Conservation (phyloP, 2,329 filamentous ascomycete species). For the Trichophyton schoenleinii region DNA sequence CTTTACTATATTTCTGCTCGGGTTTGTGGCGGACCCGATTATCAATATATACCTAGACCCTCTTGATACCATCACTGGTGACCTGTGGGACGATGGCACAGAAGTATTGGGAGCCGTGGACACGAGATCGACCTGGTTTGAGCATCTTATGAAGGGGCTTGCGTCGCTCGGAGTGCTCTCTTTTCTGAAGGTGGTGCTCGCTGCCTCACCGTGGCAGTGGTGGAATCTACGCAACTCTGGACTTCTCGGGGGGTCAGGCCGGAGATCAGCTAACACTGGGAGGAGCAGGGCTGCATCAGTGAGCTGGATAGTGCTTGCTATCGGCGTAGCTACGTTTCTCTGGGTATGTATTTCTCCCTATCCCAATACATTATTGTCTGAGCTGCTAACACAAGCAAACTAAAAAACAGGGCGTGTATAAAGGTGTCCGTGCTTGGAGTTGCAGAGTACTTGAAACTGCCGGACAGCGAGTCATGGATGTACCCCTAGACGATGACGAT, state of each 20-base stretch:
- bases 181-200: conserved; percentile 66
- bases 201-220: conserved; percentile 63
- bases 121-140: conserved; percentile 52
- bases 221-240: conserved; percentile 57
- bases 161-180: conserved; percentile 81
- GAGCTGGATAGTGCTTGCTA: conserved; percentile 63
- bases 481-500: conserved; percentile 43
- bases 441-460: conserved; percentile 60
- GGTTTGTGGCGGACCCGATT: conserved; percentile 86
- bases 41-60: conserved; percentile 81
- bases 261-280: conserved; percentile 49
- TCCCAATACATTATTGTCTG: not conserved
- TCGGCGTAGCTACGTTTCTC: conserved; percentile 70
- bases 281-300: conserved; percentile 66
- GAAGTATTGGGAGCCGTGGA: conserved; percentile 25
- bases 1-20: conserved; percentile 63
- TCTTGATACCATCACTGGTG: conserved; percentile 43
- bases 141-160: conserved; percentile 81
- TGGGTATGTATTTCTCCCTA: conserved; percentile 41
- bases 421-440: conserved; percentile 62
- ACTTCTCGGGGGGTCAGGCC: conserved; percentile 37
- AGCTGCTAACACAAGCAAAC: not conserved
- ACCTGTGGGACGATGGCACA: conserved; percentile 27
- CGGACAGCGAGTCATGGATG: conserved; percentile 69
- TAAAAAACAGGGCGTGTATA: conserved; percentile 57